Evolutionary conservation across 2,329 filamentous ascomycete species (phyloP).

Genomic region (Pseudogymnoascus sp.): DNA sequence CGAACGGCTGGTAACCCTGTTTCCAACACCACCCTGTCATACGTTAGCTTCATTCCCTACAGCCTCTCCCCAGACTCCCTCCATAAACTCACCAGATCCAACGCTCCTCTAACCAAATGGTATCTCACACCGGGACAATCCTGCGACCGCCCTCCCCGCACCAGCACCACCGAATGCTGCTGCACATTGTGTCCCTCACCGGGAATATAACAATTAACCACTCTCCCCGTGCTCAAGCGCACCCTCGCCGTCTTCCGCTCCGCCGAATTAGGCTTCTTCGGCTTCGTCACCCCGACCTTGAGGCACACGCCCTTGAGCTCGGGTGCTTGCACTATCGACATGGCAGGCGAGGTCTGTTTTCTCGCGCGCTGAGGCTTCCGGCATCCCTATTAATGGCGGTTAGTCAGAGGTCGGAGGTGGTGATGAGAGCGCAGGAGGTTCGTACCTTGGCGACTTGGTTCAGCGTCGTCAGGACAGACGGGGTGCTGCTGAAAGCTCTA

Average conservation of each 20-base stretch:
- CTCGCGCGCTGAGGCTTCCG: slow-evolving; percentile 71
- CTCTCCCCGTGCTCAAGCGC: slow-evolving; percentile 73
- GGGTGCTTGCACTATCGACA: slow-evolving; percentile 59
- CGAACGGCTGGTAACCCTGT: slow-evolving; percentile 72
- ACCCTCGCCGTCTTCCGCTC: slow-evolving; percentile 94
- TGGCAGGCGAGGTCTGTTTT: slow-evolving; percentile 78
- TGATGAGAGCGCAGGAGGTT: background rate
- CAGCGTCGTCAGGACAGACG: slow-evolving; percentile 24
- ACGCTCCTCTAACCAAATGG: slow-evolving; percentile 78
- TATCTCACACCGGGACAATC: slow-evolving; percentile 99
- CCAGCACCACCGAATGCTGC: slow-evolving; percentile 94
- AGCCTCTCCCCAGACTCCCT: background rate
- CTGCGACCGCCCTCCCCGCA: slow-evolving; percentile 85
- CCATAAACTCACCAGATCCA: slow-evolving; percentile 70
- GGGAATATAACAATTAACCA: slow-evolving; percentile 89
- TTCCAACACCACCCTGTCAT: slow-evolving; percentile 76
- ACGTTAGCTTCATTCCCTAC: slow-evolving; percentile 24
- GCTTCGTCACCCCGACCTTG: slow-evolving; percentile 85
- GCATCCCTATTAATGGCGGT: slow-evolving; percentile 45
- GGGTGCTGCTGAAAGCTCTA: slow-evolving; percentile 25
- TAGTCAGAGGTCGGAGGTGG: background rate
- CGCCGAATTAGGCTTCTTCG: slow-evolving; percentile 98
- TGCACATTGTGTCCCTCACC: slow-evolving; percentile 98
- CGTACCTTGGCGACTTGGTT: slow-evolving; percentile 27
- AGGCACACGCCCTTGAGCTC: slow-evolving; percentile 93